Evolutionary conservation across 352 stramenopile species (phyloP), one percentile per base, ranked within the genome.

Genomic region (Phytophthora tubulina): DNA sequence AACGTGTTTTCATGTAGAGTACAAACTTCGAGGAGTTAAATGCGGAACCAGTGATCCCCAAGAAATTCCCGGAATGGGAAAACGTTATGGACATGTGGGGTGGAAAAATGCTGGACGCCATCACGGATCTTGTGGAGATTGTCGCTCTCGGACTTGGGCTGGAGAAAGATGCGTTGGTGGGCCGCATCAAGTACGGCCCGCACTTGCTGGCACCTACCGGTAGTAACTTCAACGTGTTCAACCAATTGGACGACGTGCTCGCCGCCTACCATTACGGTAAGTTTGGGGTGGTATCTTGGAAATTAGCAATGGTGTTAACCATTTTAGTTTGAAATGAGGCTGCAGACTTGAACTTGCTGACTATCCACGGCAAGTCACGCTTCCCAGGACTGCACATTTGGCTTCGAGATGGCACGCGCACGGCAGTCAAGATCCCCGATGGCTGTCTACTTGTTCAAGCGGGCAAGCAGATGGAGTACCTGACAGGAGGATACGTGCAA

Each of bases 381-480:
- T 98, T 96, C 76, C 94, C 93, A 8, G 94, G 94, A 4, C 82
- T 98, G 5, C 92, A 88, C 76, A 89, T 98, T 42, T 98, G 93
- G 94, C 85, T 96, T 3, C 87, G 91, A 56, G 90, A 97, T 73
- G 91, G 88, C 61, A 91, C 82, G 63, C 89, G 93, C 53, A 91
- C 89, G 33, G 72, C 85, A 0, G 92, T 98, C 14, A 91, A 86
- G 72, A 95, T 98, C 54, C 94, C 93, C 2, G 88, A 97, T 59
- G 93, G 93, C 10, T 97, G 91, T 62, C 78, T 98, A 30, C 80
- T 98, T 27, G 84, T 97, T 42, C 83, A 91, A 60, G 92, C 93
- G 2, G 94, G 94, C 60, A 98, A 97, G 67, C 94, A 98, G 74
- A 91, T 97, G 54, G 93, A 98, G 68, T 96, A 97, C 72, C 73